Conservation (phyloP, 805 yeast genomes). For the Hagleromyces aurorensis region DNA sequence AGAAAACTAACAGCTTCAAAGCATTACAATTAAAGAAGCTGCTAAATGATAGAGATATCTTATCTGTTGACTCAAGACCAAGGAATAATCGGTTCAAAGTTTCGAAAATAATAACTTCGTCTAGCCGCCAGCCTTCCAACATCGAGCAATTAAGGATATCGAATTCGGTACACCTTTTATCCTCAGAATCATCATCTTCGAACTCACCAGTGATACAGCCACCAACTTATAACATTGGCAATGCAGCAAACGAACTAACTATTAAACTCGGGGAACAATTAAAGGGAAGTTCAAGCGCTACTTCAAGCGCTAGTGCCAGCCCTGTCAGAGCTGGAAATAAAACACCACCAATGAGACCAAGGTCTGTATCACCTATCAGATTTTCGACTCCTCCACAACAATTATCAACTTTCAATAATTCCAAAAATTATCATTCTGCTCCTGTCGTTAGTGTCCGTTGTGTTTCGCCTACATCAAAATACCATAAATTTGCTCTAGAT, state of each 20-base stretch:
- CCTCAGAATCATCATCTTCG: conserved; percentile 1
- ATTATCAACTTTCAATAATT: no score
- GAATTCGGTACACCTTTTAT: no score
- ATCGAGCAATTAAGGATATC: no score
- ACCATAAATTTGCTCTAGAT: conserved; percentile 17
- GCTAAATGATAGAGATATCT: conserved; percentile 25
- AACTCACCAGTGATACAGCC: conserved; percentile 2
- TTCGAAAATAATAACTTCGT: conserved; percentile 5
- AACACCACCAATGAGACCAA: conserved; percentile 8
- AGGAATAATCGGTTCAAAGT: conserved; percentile 9
- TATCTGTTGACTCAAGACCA: conserved; percentile 21
- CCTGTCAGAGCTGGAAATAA: conserved; percentile 4
- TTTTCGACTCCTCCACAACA: conserved; percentile 10
- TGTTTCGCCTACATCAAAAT: conserved; percentile 10
- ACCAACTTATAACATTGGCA: conserved; percentile 5
- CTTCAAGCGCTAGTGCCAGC: conserved; percentile 3
- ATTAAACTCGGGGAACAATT: conserved; percentile 13
- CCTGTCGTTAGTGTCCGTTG: conserved; percentile 4
- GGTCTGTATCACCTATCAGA: conserved; percentile 13
- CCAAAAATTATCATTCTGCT: conserved; percentile 6
- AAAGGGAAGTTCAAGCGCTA: no score
- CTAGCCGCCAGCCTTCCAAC: no score
- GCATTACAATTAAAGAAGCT: conserved; percentile 30
- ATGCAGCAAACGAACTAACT: conserved; percentile 14
- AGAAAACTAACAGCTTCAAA: conserved; percentile 31